Conservation (phyloP, 2,329 filamentous ascomycete genomes). For the Endothia cerciana region DNA sequence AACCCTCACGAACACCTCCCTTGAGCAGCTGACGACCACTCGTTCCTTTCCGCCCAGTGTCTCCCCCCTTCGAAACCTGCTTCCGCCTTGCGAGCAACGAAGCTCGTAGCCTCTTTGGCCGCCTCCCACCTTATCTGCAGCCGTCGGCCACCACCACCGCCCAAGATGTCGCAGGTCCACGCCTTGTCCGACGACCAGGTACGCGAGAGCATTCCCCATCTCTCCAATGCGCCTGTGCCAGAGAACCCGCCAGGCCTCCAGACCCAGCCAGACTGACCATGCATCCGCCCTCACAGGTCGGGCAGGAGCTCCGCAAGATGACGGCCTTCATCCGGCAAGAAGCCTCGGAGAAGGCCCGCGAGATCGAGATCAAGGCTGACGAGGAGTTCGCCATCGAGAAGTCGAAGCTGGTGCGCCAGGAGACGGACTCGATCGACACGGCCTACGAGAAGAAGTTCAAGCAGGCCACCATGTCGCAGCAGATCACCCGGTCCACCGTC, state of each 20-base stretch:
- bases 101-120: conserved; percentile 8
- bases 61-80: background rate
- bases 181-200: conserved; percentile 98
- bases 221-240: background rate
- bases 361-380: conserved; percentile 98
- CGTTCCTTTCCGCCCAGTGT: background rate
- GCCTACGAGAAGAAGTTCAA: conserved; percentile 99
- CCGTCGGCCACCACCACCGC: conserved; percentile 33
- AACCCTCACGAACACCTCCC: conserved; percentile 10
- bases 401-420: conserved; percentile 95
- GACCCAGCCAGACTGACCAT: conserved; percentile 17
- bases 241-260: conserved; percentile 23
- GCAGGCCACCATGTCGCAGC: conserved; percentile 96
- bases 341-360: conserved; percentile 92
- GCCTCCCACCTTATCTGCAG: conserved; percentile 23
- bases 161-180: conserved; percentile 88
- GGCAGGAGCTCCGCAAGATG: conserved; percentile 99
- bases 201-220: conserved; percentile 38
- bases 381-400: conserved; percentile 99
- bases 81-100: conserved; percentile 14
- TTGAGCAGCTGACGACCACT: conserved; percentile 18
- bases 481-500: conserved; percentile 95
- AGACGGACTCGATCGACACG: conserved; percentile 89
- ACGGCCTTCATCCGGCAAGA: conserved; percentile 99
- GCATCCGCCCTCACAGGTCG: conserved; percentile 66